These are phyloP conservation scores for Colletotrichum eleusines DNA, from an alignment of 2,329 filamentous ascomycete species.

Conservation along the genomic window DNA sequence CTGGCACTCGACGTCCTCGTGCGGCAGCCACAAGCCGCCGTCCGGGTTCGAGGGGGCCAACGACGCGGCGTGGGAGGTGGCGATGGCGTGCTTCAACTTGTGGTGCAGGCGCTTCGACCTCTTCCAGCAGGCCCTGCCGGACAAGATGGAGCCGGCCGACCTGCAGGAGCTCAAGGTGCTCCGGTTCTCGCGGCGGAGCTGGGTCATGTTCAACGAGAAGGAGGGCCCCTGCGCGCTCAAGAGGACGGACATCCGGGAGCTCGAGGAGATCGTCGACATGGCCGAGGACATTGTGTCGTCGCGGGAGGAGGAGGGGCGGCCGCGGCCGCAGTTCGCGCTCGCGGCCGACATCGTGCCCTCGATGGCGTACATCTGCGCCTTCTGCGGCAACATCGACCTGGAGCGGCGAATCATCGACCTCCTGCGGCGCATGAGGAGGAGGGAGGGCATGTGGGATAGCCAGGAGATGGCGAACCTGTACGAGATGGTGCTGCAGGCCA, in stretches of 20 bases:
- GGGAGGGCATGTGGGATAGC: constrained; percentile 42
- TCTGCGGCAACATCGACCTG: constrained; percentile 33
- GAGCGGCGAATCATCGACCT: constrained; percentile 34
- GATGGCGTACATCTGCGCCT: constrained; percentile 37
- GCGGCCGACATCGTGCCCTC: constrained; percentile 31
- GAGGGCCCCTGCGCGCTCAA: constrained; percentile 21
- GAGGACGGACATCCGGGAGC: not conserved
- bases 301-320: not conserved
- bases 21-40: not conserved
- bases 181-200: constrained; percentile 18
- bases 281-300: constrained; percentile 20
- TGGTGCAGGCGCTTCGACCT: constrained; percentile 32
- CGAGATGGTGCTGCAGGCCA: constrained; percentile 13
- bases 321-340: constrained; percentile 25
- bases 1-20: constrained; percentile 5
- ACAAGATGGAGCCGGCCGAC: not conserved
- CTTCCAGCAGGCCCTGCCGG: constrained; percentile 8
- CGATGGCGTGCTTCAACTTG: not conserved
- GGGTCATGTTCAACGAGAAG: constrained; percentile 21
- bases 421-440: constrained; percentile 33
- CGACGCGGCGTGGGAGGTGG: constrained; percentile 9
- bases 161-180: constrained; percentile 19
- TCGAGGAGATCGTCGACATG: constrained; percentile 24
- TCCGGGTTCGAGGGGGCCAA: not conserved
- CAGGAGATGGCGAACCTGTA: constrained; percentile 37